Conservation (phyloP, 768 basidiomycete genomes). For the Trametopsis cervina region DNA sequence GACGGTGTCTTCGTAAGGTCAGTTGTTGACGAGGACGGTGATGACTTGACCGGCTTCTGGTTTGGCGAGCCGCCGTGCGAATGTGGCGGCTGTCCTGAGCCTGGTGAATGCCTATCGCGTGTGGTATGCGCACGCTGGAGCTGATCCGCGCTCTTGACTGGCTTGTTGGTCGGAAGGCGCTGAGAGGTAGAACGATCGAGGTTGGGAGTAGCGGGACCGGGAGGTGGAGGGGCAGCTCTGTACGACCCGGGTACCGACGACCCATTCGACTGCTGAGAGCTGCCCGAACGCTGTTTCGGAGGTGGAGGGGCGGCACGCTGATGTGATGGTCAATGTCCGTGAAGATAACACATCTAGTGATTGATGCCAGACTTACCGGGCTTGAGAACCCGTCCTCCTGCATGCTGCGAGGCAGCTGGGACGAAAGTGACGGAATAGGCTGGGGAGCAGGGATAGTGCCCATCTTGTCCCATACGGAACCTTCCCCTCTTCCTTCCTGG, state of each 20-base stretch:
- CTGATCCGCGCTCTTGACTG: slow-evolving; percentile 28
- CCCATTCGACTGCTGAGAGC: slow-evolving; percentile 19
- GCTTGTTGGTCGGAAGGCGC: slow-evolving; percentile 52
- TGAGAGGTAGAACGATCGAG: slow-evolving; percentile 88
- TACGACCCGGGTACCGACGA: slow-evolving; percentile 32
- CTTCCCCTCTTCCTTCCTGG: slow-evolving; percentile 69
- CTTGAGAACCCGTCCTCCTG: slow-evolving; percentile 47
- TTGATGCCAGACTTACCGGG: slow-evolving; percentile 37
- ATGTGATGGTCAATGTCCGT: slow-evolving; percentile 10
- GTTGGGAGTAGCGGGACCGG: slow-evolving; percentile 51
- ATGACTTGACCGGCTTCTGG: slow-evolving; percentile 17
- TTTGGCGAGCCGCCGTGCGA: slow-evolving; percentile 9
- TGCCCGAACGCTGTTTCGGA: slow-evolving; percentile 28
- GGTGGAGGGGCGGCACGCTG: slow-evolving; percentile 36
- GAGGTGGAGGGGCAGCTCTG: slow-evolving; percentile 73
- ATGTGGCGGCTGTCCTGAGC: slow-evolving; percentile 13
- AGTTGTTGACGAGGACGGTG: slow-evolving; percentile 46
- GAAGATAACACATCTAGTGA: slow-evolving; percentile 7
- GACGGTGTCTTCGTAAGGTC: slow-evolving; percentile 31
- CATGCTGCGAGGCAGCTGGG: slow-evolving; percentile 20
- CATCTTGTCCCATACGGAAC: slow-evolving; percentile 76
- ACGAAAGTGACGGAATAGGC: slow-evolving; percentile 8
- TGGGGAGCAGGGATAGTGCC: slow-evolving; percentile 23
- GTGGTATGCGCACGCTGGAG: slow-evolving; percentile 66
- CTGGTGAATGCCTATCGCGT: slow-evolving; percentile 46